Base-by-base conservation (phyloP, 1,139 yeast genomes). In the Sugiyamaella grinbergsii region DNA sequence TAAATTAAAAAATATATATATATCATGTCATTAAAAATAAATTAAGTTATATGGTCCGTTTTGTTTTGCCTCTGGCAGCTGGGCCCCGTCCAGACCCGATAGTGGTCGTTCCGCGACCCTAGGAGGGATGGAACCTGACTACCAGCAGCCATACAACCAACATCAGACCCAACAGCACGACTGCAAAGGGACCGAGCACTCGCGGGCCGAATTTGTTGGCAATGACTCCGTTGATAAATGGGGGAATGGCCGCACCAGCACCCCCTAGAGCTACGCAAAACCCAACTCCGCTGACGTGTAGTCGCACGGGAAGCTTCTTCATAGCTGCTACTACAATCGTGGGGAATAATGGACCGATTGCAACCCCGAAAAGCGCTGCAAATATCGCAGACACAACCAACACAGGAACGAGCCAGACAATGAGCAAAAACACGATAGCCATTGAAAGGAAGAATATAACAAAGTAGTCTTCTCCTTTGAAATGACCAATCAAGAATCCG, bases 301-400 rank as follows among this genome's bases (percentile, higher is more conserved):
- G 69, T 44, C 75, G 75, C 22, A 72, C 69, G 0, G 95, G 95
- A 40, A 88, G 66, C 1, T 81, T 71, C 46, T 81, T 80, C 47
- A 85, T 68, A 4, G 89, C 75, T 5, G 85, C 76, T 10, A 85
- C 79, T 50, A 85, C 80, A 0, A 86, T 80, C 7, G 93, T 82
- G 0, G 95, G 93, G 68, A 84, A 88, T 4, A 86, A 72, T 0
- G 96, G 96, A 0, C 96, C 96, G 26, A 85, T 81, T 55, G 79
- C 79, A 29, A 81, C 71, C 0, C 95, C 96, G 38, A 82, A 72
- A 8, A 78, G 39, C 43, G 83, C 80, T 0, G 82, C 80, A 34
- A 58, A 59, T 5, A 68, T 52, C 2, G 71, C 69, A 1, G 67
- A 61, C 7, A 56, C 61, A 4, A 58, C 51, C 22, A 66, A 54